phyloP scores from a whole-genome alignment of 2,329 filamentous ascomycete species.

The Ophiocordyceps camponoti-saundersi region DNA sequence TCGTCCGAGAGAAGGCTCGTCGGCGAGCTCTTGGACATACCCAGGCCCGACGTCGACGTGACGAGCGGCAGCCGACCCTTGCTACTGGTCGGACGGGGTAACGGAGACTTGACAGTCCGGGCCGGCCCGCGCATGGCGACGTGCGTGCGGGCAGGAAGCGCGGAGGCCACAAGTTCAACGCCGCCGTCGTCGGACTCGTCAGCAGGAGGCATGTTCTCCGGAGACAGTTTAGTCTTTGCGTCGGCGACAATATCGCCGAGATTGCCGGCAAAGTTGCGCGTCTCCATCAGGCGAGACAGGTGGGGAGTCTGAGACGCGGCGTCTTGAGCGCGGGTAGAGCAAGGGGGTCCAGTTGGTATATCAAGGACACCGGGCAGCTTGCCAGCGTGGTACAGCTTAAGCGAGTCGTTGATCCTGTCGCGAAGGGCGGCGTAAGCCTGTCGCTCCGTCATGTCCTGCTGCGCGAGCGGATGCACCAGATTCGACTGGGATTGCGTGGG shows the following conservation, averaged over 20 bases:
- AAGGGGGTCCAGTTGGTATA: constrained; percentile 20
- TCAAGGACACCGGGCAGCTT: constrained; percentile 29
- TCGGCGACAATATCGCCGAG: constrained; percentile 40
- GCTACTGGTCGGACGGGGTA: constrained; percentile 35
- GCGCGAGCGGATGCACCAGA: constrained; percentile 17
- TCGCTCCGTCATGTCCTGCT: constrained; percentile 31
- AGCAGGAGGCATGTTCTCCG: constrained; percentile 32
- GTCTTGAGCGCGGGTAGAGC: constrained; percentile 14
- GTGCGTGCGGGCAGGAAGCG: constrained; percentile 14
- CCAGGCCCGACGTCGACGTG: constrained; percentile 12
- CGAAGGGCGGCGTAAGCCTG: constrained; percentile 33
- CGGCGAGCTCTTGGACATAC: constrained; percentile 7
- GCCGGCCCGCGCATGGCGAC: constrained; percentile 41
- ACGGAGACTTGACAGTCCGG: constrained; percentile 35
- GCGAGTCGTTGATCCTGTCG: constrained; percentile 35
- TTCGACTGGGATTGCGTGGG: constrained; percentile 2
- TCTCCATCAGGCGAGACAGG: constrained; percentile 47
- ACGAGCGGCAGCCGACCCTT: constrained; percentile 31
- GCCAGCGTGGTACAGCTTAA: constrained; percentile 33
- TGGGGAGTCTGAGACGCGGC: constrained; percentile 45
- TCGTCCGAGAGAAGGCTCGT: constrained; percentile 19
- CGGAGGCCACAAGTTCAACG: constrained; percentile 5
- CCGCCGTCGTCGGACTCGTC: constrained; percentile 32
- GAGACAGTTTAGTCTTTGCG: constrained; percentile 34
- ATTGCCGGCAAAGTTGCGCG: constrained; percentile 42